Evolutionary conservation across 2,329 filamentous ascomycete species (phyloP).

Genomic region (Eurotiales sp.): DNA sequence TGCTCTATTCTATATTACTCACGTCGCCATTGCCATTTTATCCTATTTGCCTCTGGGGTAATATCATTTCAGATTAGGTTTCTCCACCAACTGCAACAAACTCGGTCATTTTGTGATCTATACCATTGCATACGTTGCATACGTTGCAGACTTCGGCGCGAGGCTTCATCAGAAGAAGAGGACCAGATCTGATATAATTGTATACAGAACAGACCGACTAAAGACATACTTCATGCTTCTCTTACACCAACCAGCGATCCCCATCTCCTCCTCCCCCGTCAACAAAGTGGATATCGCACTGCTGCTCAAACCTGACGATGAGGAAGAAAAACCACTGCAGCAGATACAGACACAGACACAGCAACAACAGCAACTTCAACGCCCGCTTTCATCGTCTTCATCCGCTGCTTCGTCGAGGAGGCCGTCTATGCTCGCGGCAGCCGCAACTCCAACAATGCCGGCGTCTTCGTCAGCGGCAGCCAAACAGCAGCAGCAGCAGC

Average conservation of each 20-base stretch:
- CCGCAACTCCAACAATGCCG: conserved; percentile 22
- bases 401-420: conserved; percentile 7
- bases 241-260: conserved; percentile 34
- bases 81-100: no score
- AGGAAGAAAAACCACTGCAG: conserved; percentile 26
- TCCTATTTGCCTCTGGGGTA: no score
- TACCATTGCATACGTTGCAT: no score
- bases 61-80: no score
- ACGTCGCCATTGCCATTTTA: no score
- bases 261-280: conserved; percentile 45
- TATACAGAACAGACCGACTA: not conserved
- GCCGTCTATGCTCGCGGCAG: conserved; percentile 17
- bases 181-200: no score
- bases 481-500: not conserved
- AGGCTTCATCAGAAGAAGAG: no score
- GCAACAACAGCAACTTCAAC: no score
- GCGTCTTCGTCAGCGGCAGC: conserved; percentile 20
- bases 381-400: conserved; percentile 28
- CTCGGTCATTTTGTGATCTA: no score
- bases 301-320: conserved; percentile 65
- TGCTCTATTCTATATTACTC: no score
- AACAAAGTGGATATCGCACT: conserved; percentile 88
- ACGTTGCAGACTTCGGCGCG: no score
- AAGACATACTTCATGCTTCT: conserved; percentile 39
- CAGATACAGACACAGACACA: not conserved